phyloP scores from a whole-genome alignment of 495 filamentous ascomycete genomes.

The Glonium stellatum region DNA sequence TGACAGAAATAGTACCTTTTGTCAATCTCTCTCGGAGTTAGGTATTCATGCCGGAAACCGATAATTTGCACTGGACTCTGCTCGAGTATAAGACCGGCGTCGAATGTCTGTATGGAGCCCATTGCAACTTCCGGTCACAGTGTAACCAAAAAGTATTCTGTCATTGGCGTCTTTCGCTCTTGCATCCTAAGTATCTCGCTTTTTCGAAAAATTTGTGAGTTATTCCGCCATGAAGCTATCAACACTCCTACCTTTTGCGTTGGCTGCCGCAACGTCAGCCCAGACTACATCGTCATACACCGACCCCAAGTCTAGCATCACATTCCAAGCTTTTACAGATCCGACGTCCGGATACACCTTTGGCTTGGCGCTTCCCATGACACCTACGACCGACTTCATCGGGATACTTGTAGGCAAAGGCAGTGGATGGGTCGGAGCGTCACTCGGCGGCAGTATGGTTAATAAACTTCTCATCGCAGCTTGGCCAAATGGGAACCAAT shows the following conservation, averaged over 20 bases:
- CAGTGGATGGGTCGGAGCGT: conserved; percentile 22
- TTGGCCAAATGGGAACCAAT: conserved; percentile 22
- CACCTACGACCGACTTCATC: conserved; percentile 22
- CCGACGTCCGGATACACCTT: conserved; percentile 17
- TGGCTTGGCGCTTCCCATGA: conserved; percentile 19
- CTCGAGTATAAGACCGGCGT: too few relatives aligned
- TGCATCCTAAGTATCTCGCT: too few relatives aligned
- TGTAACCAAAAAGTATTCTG: too few relatives aligned
- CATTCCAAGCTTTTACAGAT: conserved; percentile 17
- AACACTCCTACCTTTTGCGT: conserved; percentile 2
- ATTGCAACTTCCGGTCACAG: too few relatives aligned
- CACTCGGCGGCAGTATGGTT: conserved; percentile 18
- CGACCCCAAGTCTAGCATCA: conserved; percentile 24
- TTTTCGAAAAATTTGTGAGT: too few relatives aligned
- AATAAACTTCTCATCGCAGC: conserved; percentile 23
- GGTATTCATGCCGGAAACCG: too few relatives aligned
- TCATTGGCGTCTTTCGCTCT: too few relatives aligned
- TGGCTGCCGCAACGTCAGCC: conserved; percentile 11
- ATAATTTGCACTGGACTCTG: too few relatives aligned
- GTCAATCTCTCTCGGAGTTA: too few relatives aligned
- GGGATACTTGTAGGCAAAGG: conserved; percentile 24
- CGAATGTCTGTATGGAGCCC: too few relatives aligned
- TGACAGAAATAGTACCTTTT: too few relatives aligned
- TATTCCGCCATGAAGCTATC: conserved; percentile 14
- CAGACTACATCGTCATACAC: conserved; percentile 15